These are phyloP conservation scores for Aspergillus egyptiacus DNA, from an alignment of 495 filamentous ascomycete genomes.

Conservation along the genomic window DNA sequence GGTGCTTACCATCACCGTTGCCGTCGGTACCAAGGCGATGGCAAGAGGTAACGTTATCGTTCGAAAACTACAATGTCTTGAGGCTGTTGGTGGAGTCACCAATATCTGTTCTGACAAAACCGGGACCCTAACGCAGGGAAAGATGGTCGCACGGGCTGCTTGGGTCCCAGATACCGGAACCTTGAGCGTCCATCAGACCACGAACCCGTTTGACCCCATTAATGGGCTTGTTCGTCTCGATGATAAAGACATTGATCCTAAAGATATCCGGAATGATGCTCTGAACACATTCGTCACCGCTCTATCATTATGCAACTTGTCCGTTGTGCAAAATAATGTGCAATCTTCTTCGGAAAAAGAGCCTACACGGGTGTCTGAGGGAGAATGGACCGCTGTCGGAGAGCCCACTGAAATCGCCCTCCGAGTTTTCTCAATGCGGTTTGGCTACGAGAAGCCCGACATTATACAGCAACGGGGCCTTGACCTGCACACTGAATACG, in stretches of 20 bases:
- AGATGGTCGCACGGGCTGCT: slow-evolving; percentile 72
- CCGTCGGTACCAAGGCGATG: slow-evolving; percentile 69
- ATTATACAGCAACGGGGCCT: slow-evolving; percentile 49
- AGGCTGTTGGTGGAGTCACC: slow-evolving; percentile 77
- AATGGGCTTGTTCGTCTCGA: slow-evolving; percentile 53
- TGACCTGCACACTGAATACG: slow-evolving; percentile 66
- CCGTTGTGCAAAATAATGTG: slow-evolving; percentile 55
- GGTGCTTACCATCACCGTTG: slow-evolving; percentile 68
- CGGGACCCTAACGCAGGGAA: slow-evolving; percentile 70
- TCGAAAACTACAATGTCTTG: slow-evolving; percentile 71
- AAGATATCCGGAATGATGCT: slow-evolving; percentile 26
- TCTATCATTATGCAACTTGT: slow-evolving; percentile 73
- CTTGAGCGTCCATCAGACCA: slow-evolving; percentile 49
- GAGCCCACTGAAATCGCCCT: slow-evolving; percentile 83
- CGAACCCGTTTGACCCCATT: slow-evolving; percentile 55
- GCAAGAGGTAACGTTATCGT: slow-evolving; percentile 70
- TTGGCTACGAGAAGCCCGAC: slow-evolving; percentile 54
- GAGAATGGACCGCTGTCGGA: slow-evolving; percentile 64
- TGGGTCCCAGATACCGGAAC: slow-evolving; percentile 65
- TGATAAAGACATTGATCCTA: slow-evolving; percentile 26
- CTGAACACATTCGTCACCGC: slow-evolving; percentile 61
- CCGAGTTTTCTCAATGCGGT: slow-evolving; percentile 71
- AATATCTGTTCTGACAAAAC: slow-evolving; percentile 91
- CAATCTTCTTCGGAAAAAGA: slow-evolving; percentile 29
- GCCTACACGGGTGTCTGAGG: slow-evolving; percentile 12